phyloP scores from a whole-genome alignment of 2,329 filamentous ascomycete genomes.

The Sporothrix luriei region DNA sequence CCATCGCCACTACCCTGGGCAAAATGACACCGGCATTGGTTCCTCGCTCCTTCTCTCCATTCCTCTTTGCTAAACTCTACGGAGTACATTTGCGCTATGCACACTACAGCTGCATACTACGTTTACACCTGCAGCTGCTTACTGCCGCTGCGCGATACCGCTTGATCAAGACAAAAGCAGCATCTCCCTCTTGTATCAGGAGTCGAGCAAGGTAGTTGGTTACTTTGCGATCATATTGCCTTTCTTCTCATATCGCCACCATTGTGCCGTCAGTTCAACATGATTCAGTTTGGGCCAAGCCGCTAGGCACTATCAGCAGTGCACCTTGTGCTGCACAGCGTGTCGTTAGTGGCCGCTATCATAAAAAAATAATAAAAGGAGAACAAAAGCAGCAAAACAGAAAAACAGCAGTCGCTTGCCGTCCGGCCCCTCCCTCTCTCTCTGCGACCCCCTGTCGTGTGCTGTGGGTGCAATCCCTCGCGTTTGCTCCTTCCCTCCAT shows the following conservation, averaged over 20 bases:
- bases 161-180: not conserved
- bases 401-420: not conserved
- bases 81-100: not conserved
- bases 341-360: not conserved
- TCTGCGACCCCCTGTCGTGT: not conserved
- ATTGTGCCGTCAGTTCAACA: slow-evolving; percentile 7
- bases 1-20: slow-evolving; percentile 16
- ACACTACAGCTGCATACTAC: not conserved
- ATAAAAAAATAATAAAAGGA: not conserved
- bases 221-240: not conserved
- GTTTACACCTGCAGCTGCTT: no score
- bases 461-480: not conserved
- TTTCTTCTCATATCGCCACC: not conserved
- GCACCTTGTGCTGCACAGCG: not conserved
- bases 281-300: slow-evolving; percentile 16
- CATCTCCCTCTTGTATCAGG: slow-evolving; percentile 8
- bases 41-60: not conserved
- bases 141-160: no score
- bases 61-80: not conserved
- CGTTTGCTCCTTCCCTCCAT: slow-evolving; percentile 17
- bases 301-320: slow-evolving; percentile 14
- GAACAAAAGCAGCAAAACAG: not conserved
- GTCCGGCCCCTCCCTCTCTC: slow-evolving; percentile 9
- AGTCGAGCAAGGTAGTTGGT: not conserved
- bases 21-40: not conserved